Percentiles rank a stretch among this genome's conserved stretches.
Conservation (phyloP, 345 rosid species). For the Turnera subulata region DNA sequence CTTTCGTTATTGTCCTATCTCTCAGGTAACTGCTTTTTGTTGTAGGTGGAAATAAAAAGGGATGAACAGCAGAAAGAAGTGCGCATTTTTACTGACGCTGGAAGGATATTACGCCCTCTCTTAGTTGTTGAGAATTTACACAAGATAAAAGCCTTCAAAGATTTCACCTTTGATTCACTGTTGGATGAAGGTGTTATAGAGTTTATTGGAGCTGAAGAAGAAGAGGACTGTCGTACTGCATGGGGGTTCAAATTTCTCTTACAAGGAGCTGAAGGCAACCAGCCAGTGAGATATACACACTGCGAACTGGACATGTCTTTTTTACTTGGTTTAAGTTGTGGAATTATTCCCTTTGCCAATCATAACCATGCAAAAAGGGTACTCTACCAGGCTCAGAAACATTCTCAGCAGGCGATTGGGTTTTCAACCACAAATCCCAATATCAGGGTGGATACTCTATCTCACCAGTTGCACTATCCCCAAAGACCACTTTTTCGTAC, state of each 20-base stretch:
- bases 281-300: conserved; percentile 48
- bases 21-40: conserved; percentile 9
- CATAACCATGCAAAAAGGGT: conserved; percentile 91
- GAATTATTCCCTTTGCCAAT: conserved; percentile 81
- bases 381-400: conserved; percentile 85
- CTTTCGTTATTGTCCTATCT: conserved; percentile 4
- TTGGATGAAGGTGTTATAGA: conserved; percentile 71
- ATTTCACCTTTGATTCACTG: conserved; percentile 45
- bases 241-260: conserved; percentile 64
- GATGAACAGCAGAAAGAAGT: conserved; percentile 68
- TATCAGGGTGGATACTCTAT: conserved; percentile 73
- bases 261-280: conserved; percentile 29
- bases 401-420: conserved; percentile 88
- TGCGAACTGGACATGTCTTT: conserved; percentile 85
- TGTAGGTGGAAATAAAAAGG: conserved; percentile 78
- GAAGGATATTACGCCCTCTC: conserved; percentile 90
- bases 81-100: conserved; percentile 74
- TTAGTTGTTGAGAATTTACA: conserved; percentile 62
- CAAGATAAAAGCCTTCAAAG: conserved; percentile 48
- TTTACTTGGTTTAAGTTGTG: conserved; percentile 78
- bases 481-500: conserved; percentile 84
- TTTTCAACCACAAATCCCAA: conserved; percentile 78
- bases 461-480: conserved; percentile 76
- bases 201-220: conserved; percentile 81
- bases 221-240: conserved; percentile 75